phyloP scores from a whole-genome alignment of 2,329 filamentous ascomycete genomes.

The Talaromyces rugulosus region DNA sequence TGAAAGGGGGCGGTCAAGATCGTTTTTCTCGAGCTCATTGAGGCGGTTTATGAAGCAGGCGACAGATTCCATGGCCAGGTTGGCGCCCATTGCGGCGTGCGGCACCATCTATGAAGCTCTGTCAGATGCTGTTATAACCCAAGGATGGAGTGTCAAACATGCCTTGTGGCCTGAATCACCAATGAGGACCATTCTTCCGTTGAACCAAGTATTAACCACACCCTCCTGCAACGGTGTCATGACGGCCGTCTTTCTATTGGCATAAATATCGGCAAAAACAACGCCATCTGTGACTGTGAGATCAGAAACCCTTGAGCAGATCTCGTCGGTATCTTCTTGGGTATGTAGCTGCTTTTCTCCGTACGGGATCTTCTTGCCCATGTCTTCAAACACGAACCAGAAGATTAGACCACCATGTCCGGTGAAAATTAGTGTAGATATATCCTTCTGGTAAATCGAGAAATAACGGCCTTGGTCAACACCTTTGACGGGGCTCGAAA shows the following conservation, averaged over 20 bases:
- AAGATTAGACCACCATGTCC: background rate
- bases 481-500: background rate
- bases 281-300: background rate
- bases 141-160: background rate
- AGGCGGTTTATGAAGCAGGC: slow-evolving; percentile 2
- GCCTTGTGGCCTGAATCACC: slow-evolving; percentile 5
- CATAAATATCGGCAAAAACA: background rate
- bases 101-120: background rate
- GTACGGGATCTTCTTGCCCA: background rate
- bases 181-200: background rate
- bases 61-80: slow-evolving; percentile 3
- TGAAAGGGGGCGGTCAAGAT: background rate
- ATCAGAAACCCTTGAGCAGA: background rate
- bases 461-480: background rate
- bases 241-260: slow-evolving; percentile 4
- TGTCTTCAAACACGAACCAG: background rate
- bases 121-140: background rate
- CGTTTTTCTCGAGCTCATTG: background rate
- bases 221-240: slow-evolving; percentile 2
- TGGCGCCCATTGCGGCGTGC: slow-evolving; percentile 7
- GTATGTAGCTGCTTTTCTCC: background rate
- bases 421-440: slow-evolving; percentile 1
- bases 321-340: background rate
- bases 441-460: background rate
- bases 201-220: background rate